A percentile compares a stretch with the other conserved stretches of the same genome.
Evolutionary conservation across 257 asterid genomes (phyloP).

Genomic region (Pogostemon cablin): DNA sequence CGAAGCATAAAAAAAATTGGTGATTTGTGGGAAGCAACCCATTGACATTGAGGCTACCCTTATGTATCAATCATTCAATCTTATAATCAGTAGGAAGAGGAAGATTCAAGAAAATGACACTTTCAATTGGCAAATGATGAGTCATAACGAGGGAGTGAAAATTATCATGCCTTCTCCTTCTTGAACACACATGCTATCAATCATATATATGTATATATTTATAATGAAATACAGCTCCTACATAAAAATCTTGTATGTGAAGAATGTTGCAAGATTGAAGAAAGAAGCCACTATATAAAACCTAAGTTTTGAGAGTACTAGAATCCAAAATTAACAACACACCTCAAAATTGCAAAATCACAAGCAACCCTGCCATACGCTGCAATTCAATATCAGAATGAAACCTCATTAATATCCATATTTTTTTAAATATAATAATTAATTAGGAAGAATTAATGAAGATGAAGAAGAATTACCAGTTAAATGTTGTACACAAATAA

Average conservation of each 20-base stretch:
- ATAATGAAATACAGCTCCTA: constrained; percentile 15
- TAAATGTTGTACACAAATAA: constrained; percentile 32
- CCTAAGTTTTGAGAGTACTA: constrained; percentile 29
- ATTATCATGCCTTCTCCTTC: no score
- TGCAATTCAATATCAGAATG: constrained; percentile 32
- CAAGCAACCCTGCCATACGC: constrained; percentile 46
- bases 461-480: constrained; percentile 32
- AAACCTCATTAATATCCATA: not conserved
- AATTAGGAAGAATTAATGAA: not conserved
- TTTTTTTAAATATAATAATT: no score
- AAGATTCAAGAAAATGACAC: no score
- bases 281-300: constrained; percentile 33
- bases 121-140: no score
- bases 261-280: constrained; percentile 29
- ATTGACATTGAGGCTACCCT: no score
- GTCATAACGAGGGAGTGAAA: no score
- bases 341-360: constrained; percentile 50
- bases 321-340: constrained; percentile 44
- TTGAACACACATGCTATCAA: no score
- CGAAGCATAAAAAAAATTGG: no score
- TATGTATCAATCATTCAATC: no score
- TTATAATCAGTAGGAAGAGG: no score
- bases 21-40: no score
- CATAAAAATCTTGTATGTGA: constrained; percentile 21
- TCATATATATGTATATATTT: not conserved